Evolutionary conservation across 805 yeast genomes (phyloP).

Genomic region (Teunomyces barrocoloradensis): DNA sequence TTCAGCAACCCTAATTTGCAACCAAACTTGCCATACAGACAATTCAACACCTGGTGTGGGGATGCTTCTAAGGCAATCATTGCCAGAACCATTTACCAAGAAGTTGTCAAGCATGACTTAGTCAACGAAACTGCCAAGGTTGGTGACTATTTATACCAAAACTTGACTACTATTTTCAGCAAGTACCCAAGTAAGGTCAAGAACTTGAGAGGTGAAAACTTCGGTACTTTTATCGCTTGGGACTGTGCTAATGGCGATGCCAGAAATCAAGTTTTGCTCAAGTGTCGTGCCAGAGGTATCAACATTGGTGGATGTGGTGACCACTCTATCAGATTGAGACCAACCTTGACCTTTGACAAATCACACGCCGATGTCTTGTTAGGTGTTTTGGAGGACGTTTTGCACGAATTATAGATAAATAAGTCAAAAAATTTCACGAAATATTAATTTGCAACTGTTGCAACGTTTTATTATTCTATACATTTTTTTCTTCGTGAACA

Average conservation of each 20-base stretch:
- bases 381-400: slow-evolving; percentile 34
- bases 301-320: slow-evolving; percentile 72
- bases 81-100: slow-evolving; percentile 59
- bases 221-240: slow-evolving; percentile 68
- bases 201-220: slow-evolving; percentile 60
- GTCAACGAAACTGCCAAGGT: slow-evolving; percentile 47
- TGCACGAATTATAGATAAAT: slow-evolving; percentile 10
- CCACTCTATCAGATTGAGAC: slow-evolving; percentile 58
- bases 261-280: slow-evolving; percentile 47
- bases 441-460: background rate
- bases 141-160: slow-evolving; percentile 52
- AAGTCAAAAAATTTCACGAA: background rate
- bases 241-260: slow-evolving; percentile 43
- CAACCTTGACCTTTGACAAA: slow-evolving; percentile 58
- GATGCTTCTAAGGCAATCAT: slow-evolving; percentile 68
- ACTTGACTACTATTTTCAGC: slow-evolving; percentile 37
- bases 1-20: slow-evolving; percentile 57
- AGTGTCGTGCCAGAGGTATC: slow-evolving; percentile 51
- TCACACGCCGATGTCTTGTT: slow-evolving; percentile 60
- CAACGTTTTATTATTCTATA: background rate
- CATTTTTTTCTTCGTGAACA: background rate
- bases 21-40: slow-evolving; percentile 63
- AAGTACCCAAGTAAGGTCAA: slow-evolving; percentile 41
- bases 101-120: slow-evolving; percentile 48
- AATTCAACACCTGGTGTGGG: slow-evolving; percentile 79